Evolutionary conservation across 148 eudicot species (phyloP).

Genomic region (Pouteria glomerata): DNA sequence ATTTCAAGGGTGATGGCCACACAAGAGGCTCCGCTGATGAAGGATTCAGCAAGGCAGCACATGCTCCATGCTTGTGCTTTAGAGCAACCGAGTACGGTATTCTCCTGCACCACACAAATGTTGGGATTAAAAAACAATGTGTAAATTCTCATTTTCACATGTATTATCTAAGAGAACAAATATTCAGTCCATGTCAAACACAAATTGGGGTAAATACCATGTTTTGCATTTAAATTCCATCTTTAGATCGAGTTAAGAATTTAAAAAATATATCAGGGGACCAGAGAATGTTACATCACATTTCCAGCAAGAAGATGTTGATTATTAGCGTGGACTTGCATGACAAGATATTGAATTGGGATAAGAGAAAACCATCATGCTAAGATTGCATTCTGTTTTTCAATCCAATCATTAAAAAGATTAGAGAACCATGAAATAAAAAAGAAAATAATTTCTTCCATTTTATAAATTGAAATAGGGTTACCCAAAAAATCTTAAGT

Average conservation of each 20-base stretch:
- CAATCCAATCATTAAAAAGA: no score
- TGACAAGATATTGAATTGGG: neutral
- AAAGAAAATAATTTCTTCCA: no score
- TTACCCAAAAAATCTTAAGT: neutral
- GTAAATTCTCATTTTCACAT: neutral
- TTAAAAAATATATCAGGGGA: neutral
- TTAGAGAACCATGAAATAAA: no score
- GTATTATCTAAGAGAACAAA: neutral
- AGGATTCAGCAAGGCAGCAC: slow-evolving; percentile 90
- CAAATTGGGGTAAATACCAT: neutral
- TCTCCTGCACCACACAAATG: slow-evolving; percentile 52
- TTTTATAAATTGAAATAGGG: neutral
- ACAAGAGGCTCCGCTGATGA: slow-evolving; percentile 94
- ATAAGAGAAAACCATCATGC: neutral
- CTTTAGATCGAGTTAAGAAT: neutral
- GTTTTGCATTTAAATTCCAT: neutral
- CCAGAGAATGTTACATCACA: neutral
- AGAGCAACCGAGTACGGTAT: slow-evolving; percentile 78
- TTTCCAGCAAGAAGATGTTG: neutral
- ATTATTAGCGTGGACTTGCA: neutral
- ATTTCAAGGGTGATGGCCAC: slow-evolving; percentile 97
- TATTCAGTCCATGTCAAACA: neutral
- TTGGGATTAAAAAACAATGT: neutral
- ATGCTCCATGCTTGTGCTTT: slow-evolving; percentile 55
- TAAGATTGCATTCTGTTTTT: no score